phyloP scores from a whole-genome alignment of 176 grass and related monocot species.

The Saccharum officinarum region DNA sequence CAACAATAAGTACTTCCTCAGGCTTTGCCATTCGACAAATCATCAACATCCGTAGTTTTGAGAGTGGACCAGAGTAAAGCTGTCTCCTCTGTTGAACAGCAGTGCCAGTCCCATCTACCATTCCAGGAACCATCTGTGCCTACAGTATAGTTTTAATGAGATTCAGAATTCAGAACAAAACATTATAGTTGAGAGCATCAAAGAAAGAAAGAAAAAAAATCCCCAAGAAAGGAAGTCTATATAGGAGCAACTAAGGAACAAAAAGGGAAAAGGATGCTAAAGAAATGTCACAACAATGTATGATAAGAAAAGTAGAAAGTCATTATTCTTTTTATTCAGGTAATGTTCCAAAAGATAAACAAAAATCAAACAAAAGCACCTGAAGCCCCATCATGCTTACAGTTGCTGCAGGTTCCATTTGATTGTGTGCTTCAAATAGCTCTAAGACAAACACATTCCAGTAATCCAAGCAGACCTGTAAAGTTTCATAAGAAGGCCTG shows the following conservation, averaged over 20 bases:
- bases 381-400: conserved; percentile 88
- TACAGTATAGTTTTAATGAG: conserved; percentile 21
- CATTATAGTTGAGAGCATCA: not conserved
- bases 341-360: conserved; percentile 4
- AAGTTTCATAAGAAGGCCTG: conserved; percentile 44
- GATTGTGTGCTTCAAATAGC: conserved; percentile 94
- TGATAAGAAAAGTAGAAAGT: conserved; percentile 4
- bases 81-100: conserved; percentile 85
- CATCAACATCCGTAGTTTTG: conserved; percentile 95
- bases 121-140: conserved; percentile 63
- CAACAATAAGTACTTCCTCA: conserved; percentile 97
- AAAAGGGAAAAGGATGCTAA: not conserved
- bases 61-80: conserved; percentile 79
- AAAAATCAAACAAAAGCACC: conserved; percentile 46
- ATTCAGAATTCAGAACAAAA: conserved; percentile 21
- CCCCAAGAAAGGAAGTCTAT: not conserved
- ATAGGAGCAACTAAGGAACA: not conserved
- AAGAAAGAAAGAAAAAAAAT: conserved; percentile 14
- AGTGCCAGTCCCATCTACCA: conserved; percentile 76
- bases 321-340: not conserved
- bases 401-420: conserved; percentile 84
- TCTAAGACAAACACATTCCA: conserved; percentile 96
- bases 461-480: conserved; percentile 96
- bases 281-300: not conserved
- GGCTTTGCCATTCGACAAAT: conserved; percentile 99